These are phyloP conservation scores for Saitoella complicata DNA, from an alignment of 805 yeast genomes.

Conservation along the genomic window DNA sequence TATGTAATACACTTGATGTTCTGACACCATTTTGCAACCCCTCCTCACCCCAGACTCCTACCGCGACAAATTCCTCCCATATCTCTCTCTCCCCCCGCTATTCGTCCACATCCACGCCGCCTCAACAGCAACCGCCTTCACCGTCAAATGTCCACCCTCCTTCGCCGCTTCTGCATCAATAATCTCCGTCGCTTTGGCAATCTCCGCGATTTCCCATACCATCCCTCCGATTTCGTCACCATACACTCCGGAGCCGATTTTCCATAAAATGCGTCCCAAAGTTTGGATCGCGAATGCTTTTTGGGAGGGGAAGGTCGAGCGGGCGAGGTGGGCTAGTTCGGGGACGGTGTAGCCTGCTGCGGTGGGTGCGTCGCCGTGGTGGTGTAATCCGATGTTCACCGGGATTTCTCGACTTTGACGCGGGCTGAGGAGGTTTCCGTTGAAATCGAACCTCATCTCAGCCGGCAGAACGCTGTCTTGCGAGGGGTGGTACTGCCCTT, in stretches of 20 bases:
- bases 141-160: conserved; percentile 49
- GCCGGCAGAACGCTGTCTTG: conserved; percentile 24
- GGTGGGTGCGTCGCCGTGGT: conserved; percentile 76
- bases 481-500: conserved; percentile 28
- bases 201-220: conserved; percentile 58
- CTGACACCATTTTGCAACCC: no score
- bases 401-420: conserved; percentile 33
- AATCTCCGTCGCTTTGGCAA: conserved; percentile 46
- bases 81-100: background rate
- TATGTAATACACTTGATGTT: no score
- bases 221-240: conserved; percentile 33
- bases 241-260: conserved; percentile 41
- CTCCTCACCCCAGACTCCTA: no score
- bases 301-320: conserved; percentile 73
- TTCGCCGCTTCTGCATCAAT: conserved; percentile 52
- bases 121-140: conserved; percentile 69
- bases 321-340: conserved; percentile 62
- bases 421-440: conserved; percentile 59
- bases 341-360: conserved; percentile 82
- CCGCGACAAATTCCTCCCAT: no score
- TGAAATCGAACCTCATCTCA: conserved; percentile 75
- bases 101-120: conserved; percentile 78
- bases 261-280: conserved; percentile 71
- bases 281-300: conserved; percentile 75
- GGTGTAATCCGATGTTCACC: conserved; percentile 61